Evolutionary conservation across 306 rosid species (phyloP).

Genomic region (Morella rubra): DNA sequence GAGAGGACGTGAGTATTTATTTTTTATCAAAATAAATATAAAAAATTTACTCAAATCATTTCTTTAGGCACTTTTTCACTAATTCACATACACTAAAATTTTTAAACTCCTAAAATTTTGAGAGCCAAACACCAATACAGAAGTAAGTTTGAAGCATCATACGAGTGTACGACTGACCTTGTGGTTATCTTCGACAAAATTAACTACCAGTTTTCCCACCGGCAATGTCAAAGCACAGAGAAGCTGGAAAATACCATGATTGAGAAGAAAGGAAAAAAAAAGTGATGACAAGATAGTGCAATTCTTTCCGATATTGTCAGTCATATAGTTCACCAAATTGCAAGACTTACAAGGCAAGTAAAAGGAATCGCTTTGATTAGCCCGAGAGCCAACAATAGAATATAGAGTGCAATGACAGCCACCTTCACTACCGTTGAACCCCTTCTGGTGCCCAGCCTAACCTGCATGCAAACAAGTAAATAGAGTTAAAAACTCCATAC

Average conservation of each 20-base stretch:
- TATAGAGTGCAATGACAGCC: constrained; percentile 50
- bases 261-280: neutral
- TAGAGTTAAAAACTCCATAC: constrained; percentile 4
- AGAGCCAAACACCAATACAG: no score
- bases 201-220: constrained; percentile 61
- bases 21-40: no score
- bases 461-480: constrained; percentile 41
- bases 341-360: constrained; percentile 56
- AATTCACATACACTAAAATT: no score
- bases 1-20: no score
- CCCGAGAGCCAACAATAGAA: constrained; percentile 55
- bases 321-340: neutral
- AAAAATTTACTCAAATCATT: no score
- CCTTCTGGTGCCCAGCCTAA: constrained; percentile 71
- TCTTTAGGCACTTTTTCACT: no score
- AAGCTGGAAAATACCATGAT: constrained; percentile 44
- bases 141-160: neutral
- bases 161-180: constrained; percentile 41
- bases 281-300: neutral
- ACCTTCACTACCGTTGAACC: constrained; percentile 58
- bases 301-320: neutral
- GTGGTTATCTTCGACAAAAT: constrained; percentile 74
- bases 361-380: constrained; percentile 60
- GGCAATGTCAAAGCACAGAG: constrained; percentile 74
- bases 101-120: no score